Percentiles rank a stretch among this genome's conserved stretches.
phyloP scores from a whole-genome alignment of 805 yeast genomes.

The Zygotorulaspora sp. region DNA sequence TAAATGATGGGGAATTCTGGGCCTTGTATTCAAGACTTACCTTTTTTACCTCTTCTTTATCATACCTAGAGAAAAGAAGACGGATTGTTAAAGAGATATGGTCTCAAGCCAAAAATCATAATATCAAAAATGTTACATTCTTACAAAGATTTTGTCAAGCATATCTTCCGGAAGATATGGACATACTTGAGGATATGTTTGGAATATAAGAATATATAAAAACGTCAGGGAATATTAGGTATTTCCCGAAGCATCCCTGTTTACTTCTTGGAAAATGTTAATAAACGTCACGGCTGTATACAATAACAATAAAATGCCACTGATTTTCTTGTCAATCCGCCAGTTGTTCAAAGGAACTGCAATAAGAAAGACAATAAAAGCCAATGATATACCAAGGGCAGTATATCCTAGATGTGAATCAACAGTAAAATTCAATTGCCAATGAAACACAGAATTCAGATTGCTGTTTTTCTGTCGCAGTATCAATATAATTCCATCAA shows the following conservation, averaged over 20 bases:
- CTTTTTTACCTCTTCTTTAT: slow-evolving; percentile 22
- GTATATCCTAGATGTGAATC: slow-evolving; percentile 39
- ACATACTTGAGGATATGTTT: slow-evolving; percentile 16
- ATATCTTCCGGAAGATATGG: slow-evolving; percentile 32
- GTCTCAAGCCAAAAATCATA: slow-evolving; percentile 17
- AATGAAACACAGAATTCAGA: slow-evolving; percentile 7
- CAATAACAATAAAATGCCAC: slow-evolving; percentile 27
- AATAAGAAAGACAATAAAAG: slow-evolving; percentile 38
- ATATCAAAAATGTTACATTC: slow-evolving; percentile 3
- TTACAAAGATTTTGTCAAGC: slow-evolving; percentile 21
- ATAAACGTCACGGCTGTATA: slow-evolving; percentile 19
- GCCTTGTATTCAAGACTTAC: slow-evolving; percentile 25
- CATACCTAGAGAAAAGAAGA: slow-evolving; percentile 27
- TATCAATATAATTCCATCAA: slow-evolving; percentile 55
- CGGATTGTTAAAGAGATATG: slow-evolving; percentile 21
- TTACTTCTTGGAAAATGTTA: slow-evolving; percentile 22
- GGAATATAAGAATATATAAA: background rate
- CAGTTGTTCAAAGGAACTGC: slow-evolving; percentile 45
- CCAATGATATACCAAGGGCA: slow-evolving; percentile 38
- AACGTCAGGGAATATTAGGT: background rate
- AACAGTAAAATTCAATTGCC: slow-evolving; percentile 36
- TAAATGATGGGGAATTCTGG: slow-evolving; percentile 29
- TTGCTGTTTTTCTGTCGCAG: slow-evolving; percentile 5
- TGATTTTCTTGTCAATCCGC: slow-evolving; percentile 42
- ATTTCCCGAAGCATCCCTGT: background rate